These are phyloP conservation scores for Pseudopyricularia cyperi DNA, from an alignment of 2,329 filamentous ascomycete genomes.

Conservation along the genomic window DNA sequence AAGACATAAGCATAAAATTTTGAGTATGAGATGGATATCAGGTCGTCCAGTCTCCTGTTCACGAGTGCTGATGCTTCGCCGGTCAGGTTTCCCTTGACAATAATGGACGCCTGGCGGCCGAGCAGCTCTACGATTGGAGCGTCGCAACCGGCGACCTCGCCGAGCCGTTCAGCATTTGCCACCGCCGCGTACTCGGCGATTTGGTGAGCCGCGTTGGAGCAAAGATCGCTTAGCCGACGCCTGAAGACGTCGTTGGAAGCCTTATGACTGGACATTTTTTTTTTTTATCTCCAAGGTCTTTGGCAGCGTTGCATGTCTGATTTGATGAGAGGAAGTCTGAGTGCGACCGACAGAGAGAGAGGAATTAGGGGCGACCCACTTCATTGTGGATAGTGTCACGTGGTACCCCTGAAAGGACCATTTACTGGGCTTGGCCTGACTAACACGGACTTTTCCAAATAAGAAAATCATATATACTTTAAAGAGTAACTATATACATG, in stretches of 20 bases:
- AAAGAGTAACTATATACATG: too few species aligned
- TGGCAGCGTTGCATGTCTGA: too few species aligned
- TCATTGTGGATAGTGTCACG: too few species aligned
- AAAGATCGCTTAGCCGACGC: conserved; percentile 3
- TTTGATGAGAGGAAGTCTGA: too few species aligned
- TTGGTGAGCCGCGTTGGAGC: conserved; percentile 6
- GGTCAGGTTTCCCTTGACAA: not conserved
- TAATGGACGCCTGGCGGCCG: conserved; percentile 8
- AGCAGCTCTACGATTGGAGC: conserved; percentile 10
- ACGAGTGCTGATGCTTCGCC: conserved; percentile 13
- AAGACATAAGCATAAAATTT: conserved; percentile 61
- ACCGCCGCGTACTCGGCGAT: conserved; percentile 5
- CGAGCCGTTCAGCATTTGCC: not conserved
- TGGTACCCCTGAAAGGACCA: too few species aligned
- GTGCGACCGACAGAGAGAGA: too few species aligned
- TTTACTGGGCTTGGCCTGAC: too few species aligned
- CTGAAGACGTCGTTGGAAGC: not conserved
- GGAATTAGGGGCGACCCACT: too few species aligned
- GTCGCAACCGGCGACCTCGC: conserved; percentile 7
- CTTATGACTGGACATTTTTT: not conserved
- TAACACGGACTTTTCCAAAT: too few species aligned
- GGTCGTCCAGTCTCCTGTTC: conserved; percentile 35
- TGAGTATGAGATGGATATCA: conserved; percentile 45
- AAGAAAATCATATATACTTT: too few species aligned
- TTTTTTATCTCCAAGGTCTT: too few species aligned